Percentiles rank a stretch among this genome's conserved stretches.
Evolutionary conservation across 139 green algal genomes (phyloP).

Genomic region (Chlorella sorokiniana): DNA sequence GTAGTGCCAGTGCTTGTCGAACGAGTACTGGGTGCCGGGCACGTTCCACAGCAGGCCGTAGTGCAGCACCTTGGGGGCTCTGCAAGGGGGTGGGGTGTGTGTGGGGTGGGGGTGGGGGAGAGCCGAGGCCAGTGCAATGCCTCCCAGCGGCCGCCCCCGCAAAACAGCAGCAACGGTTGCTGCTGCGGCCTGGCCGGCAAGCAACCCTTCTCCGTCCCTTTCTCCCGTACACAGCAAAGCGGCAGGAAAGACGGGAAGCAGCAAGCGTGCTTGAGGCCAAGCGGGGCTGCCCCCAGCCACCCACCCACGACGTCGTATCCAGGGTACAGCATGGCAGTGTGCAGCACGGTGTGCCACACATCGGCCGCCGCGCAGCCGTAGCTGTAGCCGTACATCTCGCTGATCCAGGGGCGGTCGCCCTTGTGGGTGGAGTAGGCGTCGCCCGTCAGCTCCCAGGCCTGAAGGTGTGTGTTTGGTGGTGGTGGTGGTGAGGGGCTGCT

Average conservation of each 20-base stretch:
- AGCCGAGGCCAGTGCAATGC: not conserved
- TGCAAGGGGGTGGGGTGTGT: not conserved
- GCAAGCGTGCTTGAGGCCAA: not conserved
- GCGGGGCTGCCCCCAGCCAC: not conserved
- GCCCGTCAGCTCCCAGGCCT: slow-evolving; percentile 68
- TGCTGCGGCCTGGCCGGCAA: too few species aligned
- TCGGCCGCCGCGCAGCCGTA: slow-evolving; percentile 75
- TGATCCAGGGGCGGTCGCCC: slow-evolving; percentile 54
- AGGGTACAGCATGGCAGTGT: slow-evolving; percentile 86
- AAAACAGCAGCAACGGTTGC: not conserved
- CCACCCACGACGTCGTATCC: slow-evolving; percentile 56
- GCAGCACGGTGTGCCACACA: slow-evolving; percentile 82
- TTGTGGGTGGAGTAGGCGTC: slow-evolving; percentile 47
- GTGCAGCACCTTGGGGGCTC: slow-evolving; percentile 73
- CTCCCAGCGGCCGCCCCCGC: too few species aligned
- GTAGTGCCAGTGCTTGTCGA: slow-evolving; percentile 88
- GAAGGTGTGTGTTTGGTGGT: not conserved
- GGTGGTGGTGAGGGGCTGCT: not conserved
- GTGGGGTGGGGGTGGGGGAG: not conserved
- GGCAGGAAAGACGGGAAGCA: not conserved
- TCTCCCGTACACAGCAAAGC: not conserved
- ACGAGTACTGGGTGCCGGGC: slow-evolving; percentile 47
- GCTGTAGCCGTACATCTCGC: slow-evolving; percentile 74
- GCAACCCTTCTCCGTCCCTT: not conserved
- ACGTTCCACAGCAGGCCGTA: slow-evolving; percentile 79